phyloP scores from a whole-genome alignment of 331 rosid genomes.

The Dryas integrifolia region DNA sequence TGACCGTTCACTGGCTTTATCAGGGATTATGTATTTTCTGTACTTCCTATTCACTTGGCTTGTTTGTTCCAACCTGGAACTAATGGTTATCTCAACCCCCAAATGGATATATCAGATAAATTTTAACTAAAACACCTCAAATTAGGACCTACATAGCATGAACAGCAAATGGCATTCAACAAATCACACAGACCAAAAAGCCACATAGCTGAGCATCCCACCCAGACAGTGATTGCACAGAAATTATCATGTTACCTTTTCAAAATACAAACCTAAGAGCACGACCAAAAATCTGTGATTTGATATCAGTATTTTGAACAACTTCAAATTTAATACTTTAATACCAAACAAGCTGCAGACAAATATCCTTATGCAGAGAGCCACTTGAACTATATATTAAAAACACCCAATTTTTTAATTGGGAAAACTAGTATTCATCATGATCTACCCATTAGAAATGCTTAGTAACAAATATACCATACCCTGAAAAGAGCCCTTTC shows the following conservation, averaged over 20 bases:
- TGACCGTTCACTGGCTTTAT: neutral
- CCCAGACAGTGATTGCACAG: constrained; percentile 1
- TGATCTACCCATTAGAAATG: neutral
- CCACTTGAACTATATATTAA: neutral
- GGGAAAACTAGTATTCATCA: neutral
- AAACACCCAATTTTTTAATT: neutral
- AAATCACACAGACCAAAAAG: neutral
- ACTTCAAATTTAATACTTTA: neutral
- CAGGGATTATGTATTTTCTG: neutral
- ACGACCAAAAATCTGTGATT: neutral
- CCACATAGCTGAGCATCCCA: neutral
- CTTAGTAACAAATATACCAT: constrained; percentile 26
- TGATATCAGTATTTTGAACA: constrained; percentile 8
- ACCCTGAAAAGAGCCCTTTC: constrained; percentile 96
- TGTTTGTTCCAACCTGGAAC: neutral
- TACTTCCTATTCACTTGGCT: neutral
- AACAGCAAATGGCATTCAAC: neutral
- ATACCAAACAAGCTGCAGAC: neutral
- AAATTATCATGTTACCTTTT: neutral
- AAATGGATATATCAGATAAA: neutral
- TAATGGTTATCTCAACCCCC: neutral
- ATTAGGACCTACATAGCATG: neutral
- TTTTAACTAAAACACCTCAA: neutral
- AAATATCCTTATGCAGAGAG: neutral
- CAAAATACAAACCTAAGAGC: neutral